These are phyloP conservation scores for Nemania serpens DNA, from an alignment of 2,329 filamentous ascomycete genomes.

Conservation along the genomic window DNA sequence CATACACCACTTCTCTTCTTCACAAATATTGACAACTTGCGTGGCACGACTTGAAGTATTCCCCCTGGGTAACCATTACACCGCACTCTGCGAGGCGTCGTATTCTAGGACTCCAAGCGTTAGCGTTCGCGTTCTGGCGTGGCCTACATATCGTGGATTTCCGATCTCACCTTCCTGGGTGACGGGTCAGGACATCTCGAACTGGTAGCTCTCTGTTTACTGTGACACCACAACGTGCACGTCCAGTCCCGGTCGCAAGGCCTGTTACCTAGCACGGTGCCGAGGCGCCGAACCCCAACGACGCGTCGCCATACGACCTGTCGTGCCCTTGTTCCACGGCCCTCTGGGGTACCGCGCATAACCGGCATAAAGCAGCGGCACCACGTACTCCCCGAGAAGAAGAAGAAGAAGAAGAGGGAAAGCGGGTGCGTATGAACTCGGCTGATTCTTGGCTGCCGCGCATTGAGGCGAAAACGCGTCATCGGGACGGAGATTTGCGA, in stretches of 20 bases:
- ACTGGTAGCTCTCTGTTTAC: neutral
- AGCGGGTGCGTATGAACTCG: neutral
- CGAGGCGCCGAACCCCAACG: neutral
- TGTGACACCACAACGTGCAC: conserved; percentile 12
- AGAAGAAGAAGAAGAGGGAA: neutral
- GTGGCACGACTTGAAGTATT: conserved; percentile 1
- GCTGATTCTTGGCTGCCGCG: conserved; percentile 16
- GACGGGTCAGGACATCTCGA: neutral
- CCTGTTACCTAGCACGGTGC: neutral
- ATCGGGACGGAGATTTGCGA: neutral
- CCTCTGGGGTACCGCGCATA: neutral
- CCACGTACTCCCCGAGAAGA: conserved; percentile 3
- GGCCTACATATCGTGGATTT: neutral
- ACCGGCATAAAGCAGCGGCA: neutral
- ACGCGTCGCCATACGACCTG: conserved; percentile 21
- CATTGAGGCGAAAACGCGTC: conserved; percentile 4
- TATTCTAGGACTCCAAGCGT: neutral
- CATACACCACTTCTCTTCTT: neutral
- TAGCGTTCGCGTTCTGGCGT: neutral
- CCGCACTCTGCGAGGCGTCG: neutral
- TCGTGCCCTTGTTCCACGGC: neutral
- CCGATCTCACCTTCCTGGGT: neutral
- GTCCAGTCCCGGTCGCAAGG: neutral
- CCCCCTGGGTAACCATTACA: too few relatives aligned
- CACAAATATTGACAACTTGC: neutral